Evolutionary conservation across 179 eudicot species (phyloP).

Genomic region (Dionaea muscipula): DNA sequence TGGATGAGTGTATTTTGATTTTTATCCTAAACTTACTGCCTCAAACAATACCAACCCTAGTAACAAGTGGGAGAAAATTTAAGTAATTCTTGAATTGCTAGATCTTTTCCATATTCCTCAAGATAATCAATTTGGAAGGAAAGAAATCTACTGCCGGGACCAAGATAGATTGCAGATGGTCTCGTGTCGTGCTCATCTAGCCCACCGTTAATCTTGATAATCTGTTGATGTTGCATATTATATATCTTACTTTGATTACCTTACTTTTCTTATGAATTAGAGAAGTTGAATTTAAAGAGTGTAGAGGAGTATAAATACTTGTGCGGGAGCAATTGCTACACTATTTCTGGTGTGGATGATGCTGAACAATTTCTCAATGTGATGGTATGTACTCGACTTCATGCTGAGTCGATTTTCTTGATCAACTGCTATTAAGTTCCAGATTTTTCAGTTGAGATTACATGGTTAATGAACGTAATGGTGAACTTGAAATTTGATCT

Average conservation of each 20-base stretch:
- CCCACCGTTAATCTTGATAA: too few species aligned
- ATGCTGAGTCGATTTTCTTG: neutral
- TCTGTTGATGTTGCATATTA: neutral
- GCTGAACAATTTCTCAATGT: constrained; percentile 76
- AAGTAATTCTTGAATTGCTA: too few species aligned
- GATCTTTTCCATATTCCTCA: too few species aligned
- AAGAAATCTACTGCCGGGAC: too few species aligned
- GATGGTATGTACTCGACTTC: constrained; percentile 33
- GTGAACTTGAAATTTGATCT: neutral
- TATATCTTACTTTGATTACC: neutral
- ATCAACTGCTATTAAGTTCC: neutral
- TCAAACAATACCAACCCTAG: too few species aligned
- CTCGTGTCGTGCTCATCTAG: too few species aligned
- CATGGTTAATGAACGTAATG: neutral
- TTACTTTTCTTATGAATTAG: constrained; percentile 20
- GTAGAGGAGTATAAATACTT: constrained; percentile 65
- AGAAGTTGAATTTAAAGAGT: constrained; percentile 64
- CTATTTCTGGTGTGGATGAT: constrained; percentile 81
- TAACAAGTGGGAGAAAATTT: too few species aligned
- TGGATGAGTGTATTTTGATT: too few species aligned
- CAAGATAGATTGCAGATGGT: too few species aligned
- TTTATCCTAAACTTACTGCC: too few species aligned
- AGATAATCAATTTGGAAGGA: too few species aligned
- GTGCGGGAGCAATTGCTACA: constrained; percentile 65
- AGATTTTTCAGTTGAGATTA: neutral